Base-by-base conservation (phyloP, 495 filamentous ascomycete genomes). In the Oleoguttula mirabilis region DNA sequence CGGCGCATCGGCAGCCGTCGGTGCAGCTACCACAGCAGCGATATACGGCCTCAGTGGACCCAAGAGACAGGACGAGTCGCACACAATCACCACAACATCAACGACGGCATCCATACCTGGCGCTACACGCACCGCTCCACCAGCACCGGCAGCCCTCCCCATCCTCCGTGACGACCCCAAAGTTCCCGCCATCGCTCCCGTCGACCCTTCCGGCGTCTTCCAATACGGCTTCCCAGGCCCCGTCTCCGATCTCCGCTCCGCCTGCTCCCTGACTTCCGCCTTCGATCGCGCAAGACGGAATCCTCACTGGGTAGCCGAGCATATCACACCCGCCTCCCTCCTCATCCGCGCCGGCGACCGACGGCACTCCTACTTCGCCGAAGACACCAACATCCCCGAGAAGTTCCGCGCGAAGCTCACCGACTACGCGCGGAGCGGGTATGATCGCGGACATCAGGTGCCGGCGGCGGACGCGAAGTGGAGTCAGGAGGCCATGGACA, bases 181-280 rank as follows among this genome's bases (percentile, higher is more conserved):
- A 21, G 33, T 21, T 21, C 49, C 43, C 5, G 52, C 57, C 35
- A 27, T 58, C 23, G 32, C 54, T 32, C 81, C 76, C 15, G 86
- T 95, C 56, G 74, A 96, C 62, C 88, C 90, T 1, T 66, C 82
- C 1, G 90, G 88, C 14, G 70, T 98, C 54, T 88, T 93, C 61
- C 80, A 95, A 60, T 98, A 98, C 64, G 90, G 92, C 52, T 96
- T 96, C 66, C 88, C 90, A 1, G 90, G 90, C 42, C 92, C 90
- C 23, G 62, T 88, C 21, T 71, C 76, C 53, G 90, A 98, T 62
- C 73, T 92, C 41, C 79, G 84, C 30, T 70, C 75, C 27, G 74
- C 82, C 11, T 60, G 72, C 2, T 78, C 83, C 19, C 71, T 94
- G 25, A 70, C 86, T 47, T 93, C 86, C 21, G 78, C 81, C 54